These are phyloP conservation scores for Fusarium sp. DNA, from an alignment of 2,329 filamentous ascomycete genomes.

Conservation along the genomic window DNA sequence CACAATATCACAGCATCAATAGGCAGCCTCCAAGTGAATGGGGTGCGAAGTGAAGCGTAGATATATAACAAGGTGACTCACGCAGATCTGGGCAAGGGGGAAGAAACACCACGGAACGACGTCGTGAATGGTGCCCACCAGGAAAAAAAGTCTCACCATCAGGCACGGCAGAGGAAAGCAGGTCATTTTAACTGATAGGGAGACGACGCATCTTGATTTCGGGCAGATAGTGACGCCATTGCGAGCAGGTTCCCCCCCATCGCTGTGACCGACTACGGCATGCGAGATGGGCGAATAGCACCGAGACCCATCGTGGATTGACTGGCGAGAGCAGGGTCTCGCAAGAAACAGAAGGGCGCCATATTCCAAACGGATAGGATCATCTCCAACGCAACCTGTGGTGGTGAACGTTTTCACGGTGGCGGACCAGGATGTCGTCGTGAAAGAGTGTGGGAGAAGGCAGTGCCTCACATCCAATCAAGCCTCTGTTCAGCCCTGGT, in stretches of 20 bases:
- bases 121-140: slow-evolving; percentile 39
- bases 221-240: slow-evolving; percentile 42
- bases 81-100: slow-evolving; percentile 36
- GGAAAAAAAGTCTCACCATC: slow-evolving; percentile 35
- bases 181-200: slow-evolving; percentile 39
- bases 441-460: slow-evolving; percentile 8
- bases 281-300: slow-evolving; percentile 14
- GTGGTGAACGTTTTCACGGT: slow-evolving; percentile 27
- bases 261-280: slow-evolving; percentile 14
- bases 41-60: slow-evolving; percentile 28
- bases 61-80: slow-evolving; percentile 42
- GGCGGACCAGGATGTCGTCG: slow-evolving; percentile 21
- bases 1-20: slow-evolving; percentile 27
- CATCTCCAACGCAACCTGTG: slow-evolving; percentile 24
- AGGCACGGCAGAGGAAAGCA: slow-evolving; percentile 15
- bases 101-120: slow-evolving; percentile 39
- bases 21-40: slow-evolving; percentile 43
- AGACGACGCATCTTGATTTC: slow-evolving; percentile 29
- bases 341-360: slow-evolving; percentile 21
- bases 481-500: slow-evolving; percentile 2
- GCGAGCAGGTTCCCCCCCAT: slow-evolving; percentile 13
- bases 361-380: slow-evolving; percentile 34
- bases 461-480: slow-evolving; percentile 35
- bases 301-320: slow-evolving; percentile 10
- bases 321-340: slow-evolving; percentile 33